These are phyloP conservation scores for Yamadazyma oceani DNA, from an alignment of 1,139 yeast genomes.

Conservation along the genomic window DNA sequence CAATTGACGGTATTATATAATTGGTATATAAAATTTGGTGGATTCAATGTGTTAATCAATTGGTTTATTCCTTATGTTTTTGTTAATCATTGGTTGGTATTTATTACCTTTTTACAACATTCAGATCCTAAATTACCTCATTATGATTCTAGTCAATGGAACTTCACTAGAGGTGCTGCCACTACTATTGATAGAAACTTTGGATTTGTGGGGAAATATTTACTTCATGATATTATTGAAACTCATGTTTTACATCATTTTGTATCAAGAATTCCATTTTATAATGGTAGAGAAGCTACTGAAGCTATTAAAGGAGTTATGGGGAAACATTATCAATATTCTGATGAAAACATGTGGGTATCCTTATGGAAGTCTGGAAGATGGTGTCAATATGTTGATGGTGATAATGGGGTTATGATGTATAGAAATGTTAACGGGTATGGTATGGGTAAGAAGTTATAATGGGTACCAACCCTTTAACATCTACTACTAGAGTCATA, in stretches of 20 bases:
- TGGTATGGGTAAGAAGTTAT: constrained; percentile 29
- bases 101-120: constrained; percentile 61
- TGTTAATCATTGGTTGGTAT: constrained; percentile 66
- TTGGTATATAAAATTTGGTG: constrained; percentile 50
- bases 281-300: constrained; percentile 61
- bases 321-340: constrained; percentile 56
- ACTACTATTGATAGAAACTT: constrained; percentile 63
- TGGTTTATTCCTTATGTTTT: constrained; percentile 58
- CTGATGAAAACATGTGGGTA: constrained; percentile 58
- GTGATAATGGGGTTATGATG: constrained; percentile 61
- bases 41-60: constrained; percentile 47
- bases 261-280: constrained; percentile 61
- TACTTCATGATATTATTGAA: constrained; percentile 65
- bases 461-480: constrained; percentile 8
- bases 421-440: constrained; percentile 54
- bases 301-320: constrained; percentile 58
- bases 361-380: constrained; percentile 57
- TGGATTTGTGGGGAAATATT: constrained; percentile 57
- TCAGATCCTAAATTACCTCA: constrained; percentile 60
- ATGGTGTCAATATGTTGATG: constrained; percentile 60
- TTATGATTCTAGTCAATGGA: constrained; percentile 58
- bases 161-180: constrained; percentile 66
- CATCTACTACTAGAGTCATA: too few species aligned
- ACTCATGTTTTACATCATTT: constrained; percentile 66
- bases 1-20: constrained; percentile 44